phyloP scores from a whole-genome alignment of 148 eudicot species.

The Dysphania ambrosioides region DNA sequence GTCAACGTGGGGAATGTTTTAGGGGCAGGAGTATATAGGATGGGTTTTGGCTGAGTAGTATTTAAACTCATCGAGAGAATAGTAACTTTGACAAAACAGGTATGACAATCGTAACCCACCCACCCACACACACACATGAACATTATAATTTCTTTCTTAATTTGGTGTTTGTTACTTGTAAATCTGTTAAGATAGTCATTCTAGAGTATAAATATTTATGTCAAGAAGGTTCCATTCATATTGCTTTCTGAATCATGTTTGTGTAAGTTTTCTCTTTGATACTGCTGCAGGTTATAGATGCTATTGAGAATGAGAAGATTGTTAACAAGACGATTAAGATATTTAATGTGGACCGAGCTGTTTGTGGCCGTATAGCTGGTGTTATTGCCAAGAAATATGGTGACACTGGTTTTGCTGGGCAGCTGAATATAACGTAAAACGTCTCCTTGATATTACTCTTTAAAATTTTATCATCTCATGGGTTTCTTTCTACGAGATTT shows the following conservation, averaged over 20 bases:
- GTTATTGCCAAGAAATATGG: constrained; percentile 95
- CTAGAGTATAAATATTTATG: background rate
- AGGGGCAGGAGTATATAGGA: background rate
- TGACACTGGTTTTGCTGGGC: constrained; percentile 98
- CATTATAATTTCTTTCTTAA: background rate
- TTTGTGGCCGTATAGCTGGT: constrained; percentile 97
- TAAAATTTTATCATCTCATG: background rate
- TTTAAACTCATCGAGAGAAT: background rate
- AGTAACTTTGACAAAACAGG: background rate
- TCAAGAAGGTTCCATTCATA: background rate
- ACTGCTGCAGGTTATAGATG: constrained; percentile 66
- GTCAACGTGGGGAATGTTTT: background rate
- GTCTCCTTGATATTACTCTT: background rate
- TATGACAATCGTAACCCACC: no score
- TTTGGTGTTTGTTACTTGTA: background rate
- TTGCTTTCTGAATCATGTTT: background rate
- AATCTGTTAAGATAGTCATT: background rate
- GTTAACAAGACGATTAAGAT: constrained; percentile 64
- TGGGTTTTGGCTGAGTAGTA: background rate
- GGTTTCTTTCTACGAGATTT: background rate
- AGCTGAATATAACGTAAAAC: constrained; percentile 83
- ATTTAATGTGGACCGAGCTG: constrained; percentile 92
- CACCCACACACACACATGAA: no score
- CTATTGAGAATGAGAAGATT: constrained; percentile 85
- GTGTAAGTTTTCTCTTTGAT: background rate